A percentile compares a stretch with the other conserved stretches of the same genome.
Conservation (phyloP, 179 eudicot species). For the Beta lomatogona region DNA sequence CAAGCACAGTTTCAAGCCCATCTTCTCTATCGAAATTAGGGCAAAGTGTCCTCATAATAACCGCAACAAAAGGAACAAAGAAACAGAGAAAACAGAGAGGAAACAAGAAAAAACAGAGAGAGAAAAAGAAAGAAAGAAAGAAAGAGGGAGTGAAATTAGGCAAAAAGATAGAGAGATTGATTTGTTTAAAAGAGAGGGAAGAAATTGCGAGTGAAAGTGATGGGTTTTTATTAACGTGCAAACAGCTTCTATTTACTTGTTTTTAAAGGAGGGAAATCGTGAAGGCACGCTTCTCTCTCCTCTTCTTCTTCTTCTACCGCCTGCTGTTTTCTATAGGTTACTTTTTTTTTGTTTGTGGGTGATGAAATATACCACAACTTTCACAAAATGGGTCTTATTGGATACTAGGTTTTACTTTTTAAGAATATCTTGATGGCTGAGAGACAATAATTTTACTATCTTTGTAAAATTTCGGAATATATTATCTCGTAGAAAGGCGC, state of each 20-base stretch:
- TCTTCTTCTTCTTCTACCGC: not conserved
- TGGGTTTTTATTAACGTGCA: conserved; percentile 25
- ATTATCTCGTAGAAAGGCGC: no score
- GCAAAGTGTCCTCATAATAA: conserved; percentile 72
- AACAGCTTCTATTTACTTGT: not conserved
- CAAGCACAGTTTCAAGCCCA: conserved; percentile 82
- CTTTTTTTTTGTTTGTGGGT: not conserved
- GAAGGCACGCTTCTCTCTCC: conserved; percentile 24
- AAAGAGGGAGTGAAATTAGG: not conserved
- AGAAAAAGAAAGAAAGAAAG: not conserved
- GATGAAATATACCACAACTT: no score
- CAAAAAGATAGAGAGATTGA: not conserved
- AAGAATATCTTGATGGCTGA: no score
- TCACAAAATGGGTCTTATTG: no score
- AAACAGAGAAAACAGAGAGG: not conserved
- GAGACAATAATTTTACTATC: no score
- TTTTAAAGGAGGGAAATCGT: conserved; percentile 22
- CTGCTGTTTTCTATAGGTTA: not conserved
- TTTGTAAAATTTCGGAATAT: no score
- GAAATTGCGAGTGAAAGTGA: conserved; percentile 30
- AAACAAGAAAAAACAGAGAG: not conserved
- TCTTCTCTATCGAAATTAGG: conserved; percentile 83
- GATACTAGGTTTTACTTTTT: no score
- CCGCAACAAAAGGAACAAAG: not conserved
- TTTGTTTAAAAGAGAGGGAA: conserved; percentile 26